Conservation (phyloP, 257 asterid genomes). For the Capsicum baccatum region DNA sequence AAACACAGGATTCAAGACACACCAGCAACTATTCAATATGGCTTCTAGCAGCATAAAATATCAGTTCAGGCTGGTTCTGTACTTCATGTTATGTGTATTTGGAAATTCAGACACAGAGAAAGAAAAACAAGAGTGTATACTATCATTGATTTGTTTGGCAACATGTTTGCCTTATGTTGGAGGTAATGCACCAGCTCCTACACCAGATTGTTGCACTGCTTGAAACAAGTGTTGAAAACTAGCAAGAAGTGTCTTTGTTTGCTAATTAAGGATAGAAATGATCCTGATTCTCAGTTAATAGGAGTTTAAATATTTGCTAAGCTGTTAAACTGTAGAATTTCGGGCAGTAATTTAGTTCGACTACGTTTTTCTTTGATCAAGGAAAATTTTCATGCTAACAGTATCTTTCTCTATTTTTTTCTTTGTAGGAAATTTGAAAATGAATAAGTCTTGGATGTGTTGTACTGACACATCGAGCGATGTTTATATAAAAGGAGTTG, state of each 20-base stretch:
- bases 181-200: conserved; percentile 67
- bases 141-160: conserved; percentile 61
- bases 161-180: conserved; percentile 77
- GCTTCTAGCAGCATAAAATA: not conserved
- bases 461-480: too few species aligned
- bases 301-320: too few species aligned
- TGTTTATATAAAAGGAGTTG: too few species aligned
- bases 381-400: too few species aligned
- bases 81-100: conserved; percentile 34
- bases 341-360: too few species aligned
- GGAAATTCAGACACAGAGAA: conserved; percentile 47
- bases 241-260: conserved; percentile 72
- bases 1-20: not conserved
- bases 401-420: too few species aligned
- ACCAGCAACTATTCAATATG: not conserved
- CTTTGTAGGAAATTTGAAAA: too few species aligned
- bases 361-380: too few species aligned
- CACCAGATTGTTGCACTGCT: conserved; percentile 77
- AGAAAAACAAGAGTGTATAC: conserved; percentile 69
- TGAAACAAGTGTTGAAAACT: conserved; percentile 57
- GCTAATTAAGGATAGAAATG: conserved; percentile 64
- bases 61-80: conserved; percentile 28
- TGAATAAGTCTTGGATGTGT: too few species aligned
- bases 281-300: conserved; percentile 45
- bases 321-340: too few species aligned